Base-by-base conservation (phyloP, 2,329 filamentous ascomycete species). In the Tympanopsis confertula region DNA sequence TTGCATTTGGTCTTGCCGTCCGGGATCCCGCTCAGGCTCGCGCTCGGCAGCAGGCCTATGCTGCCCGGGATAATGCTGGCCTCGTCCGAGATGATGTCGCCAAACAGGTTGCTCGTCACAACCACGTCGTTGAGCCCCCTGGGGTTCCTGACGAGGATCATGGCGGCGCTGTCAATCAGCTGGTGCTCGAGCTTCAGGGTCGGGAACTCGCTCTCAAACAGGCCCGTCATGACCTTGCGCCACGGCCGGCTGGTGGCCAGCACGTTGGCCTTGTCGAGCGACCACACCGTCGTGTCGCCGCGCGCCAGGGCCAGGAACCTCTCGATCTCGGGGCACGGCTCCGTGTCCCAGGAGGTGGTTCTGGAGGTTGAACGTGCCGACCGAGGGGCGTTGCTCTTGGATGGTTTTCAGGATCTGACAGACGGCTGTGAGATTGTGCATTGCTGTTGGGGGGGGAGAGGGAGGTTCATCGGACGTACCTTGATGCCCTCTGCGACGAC, bases 111-210 rank as follows among this genome's bases (percentile, higher is more conserved):
- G 68, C 82, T 88, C 13, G 88, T 94, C 45, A 96, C 79, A 35
- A 96, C 75, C 22, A 96, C 78, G 38, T 89, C 89, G 58, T 95
- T 96, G 38, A 96, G 69, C 17, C 78, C 75, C 10, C 80, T 71
- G 7, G 89, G 89, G 63, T 88, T 91, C 79, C 94, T 95, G 54
- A 96, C 75, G 82, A 96, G 86, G 50, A 95, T 68, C 88, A 96
- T 95, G 46, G 89, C 89, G n/a, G 89, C 89, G 40, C 78, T 86
- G 65, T 96, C 89, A 55, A 96, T 94, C 37, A 96, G 73, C 58
- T 96, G 88, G 58, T 94, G 89, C 46, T 79, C 77, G 30, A 93
- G 65, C 65, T 83, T 75, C 35, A 95, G 63, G 57, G 88, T 76
- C 3, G 89, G 87, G 65, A 93, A 96, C 68, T 95, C 89, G 47